Evolutionary conservation across 805 yeast genomes (phyloP).

Genomic region (Yarrowia hollandica): DNA sequence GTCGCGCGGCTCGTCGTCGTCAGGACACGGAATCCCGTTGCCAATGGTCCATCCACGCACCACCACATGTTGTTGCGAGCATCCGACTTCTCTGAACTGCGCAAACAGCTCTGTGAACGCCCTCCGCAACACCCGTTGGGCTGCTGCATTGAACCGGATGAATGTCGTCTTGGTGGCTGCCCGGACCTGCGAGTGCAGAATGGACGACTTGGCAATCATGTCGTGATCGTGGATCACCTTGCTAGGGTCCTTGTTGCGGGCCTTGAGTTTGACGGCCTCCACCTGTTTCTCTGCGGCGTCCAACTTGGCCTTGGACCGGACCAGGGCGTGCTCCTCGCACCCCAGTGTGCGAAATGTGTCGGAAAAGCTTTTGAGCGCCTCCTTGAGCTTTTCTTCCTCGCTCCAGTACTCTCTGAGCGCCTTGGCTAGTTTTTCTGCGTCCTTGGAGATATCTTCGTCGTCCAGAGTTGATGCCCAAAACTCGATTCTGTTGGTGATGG

Average conservation of each 20-base stretch:
- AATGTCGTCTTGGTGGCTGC: constrained; percentile 24
- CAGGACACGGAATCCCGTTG: constrained; percentile 3
- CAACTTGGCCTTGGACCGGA: constrained; percentile 18
- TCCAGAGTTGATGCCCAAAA: constrained; percentile 28
- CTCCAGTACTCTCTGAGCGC: constrained; percentile 15
- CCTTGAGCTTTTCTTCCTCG: constrained; percentile 25
- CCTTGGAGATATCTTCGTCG: background rate
- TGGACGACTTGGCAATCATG: constrained; percentile 26
- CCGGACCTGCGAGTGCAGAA: constrained; percentile 25
- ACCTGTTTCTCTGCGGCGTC: constrained; percentile 25
- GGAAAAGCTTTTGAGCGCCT: constrained; percentile 6
- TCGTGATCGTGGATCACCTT: constrained; percentile 7
- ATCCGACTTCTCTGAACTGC: constrained; percentile 6
- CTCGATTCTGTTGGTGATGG: constrained; percentile 26
- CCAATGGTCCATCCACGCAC: constrained; percentile 9
- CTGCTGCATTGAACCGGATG: constrained; percentile 22
- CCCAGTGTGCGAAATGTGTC: constrained; percentile 9
- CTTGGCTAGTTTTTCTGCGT: constrained; percentile 16
- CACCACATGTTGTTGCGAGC: constrained; percentile 1
- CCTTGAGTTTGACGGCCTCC: constrained; percentile 25
- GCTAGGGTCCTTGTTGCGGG: constrained; percentile 17
- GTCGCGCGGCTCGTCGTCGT: constrained; percentile 14
- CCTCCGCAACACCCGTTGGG: constrained; percentile 3
- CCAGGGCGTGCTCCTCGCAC: constrained; percentile 17
- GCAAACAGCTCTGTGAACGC: constrained; percentile 24